A percentile compares a stretch with the other conserved stretches of the same genome.
These are phyloP conservation scores for Xylaria castorea DNA, from an alignment of 495 filamentous ascomycete genomes.

Conservation along the genomic window DNA sequence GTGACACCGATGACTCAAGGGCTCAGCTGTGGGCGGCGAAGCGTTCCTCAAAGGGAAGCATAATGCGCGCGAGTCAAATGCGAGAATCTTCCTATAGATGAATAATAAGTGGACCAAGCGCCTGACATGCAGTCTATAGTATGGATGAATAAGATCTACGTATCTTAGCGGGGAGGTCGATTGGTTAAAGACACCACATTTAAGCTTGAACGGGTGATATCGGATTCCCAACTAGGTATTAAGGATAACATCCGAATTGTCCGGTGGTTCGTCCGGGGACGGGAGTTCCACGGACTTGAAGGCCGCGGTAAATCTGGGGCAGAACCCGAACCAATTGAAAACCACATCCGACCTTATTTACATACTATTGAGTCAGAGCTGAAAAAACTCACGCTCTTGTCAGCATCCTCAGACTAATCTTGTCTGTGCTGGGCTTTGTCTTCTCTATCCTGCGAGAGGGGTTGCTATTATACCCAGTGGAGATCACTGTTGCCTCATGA, in stretches of 20 bases:
- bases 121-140: not conserved
- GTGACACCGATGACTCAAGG: not conserved
- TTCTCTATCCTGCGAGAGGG: not conserved
- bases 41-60: not conserved
- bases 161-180: not conserved
- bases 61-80: conserved; percentile 12
- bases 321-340: not conserved
- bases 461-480: not conserved
- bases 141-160: not conserved
- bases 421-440: not conserved
- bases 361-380: not conserved
- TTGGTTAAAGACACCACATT: not conserved
- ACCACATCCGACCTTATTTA: not conserved
- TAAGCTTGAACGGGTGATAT: not conserved
- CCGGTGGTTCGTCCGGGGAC: not conserved
- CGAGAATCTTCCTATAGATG: not conserved
- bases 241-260: not conserved
- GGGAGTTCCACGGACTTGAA: not conserved
- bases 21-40: not conserved
- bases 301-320: not conserved
- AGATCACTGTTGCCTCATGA: not conserved
- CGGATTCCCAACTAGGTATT: not conserved
- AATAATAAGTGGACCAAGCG: not conserved
- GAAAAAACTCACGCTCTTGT: not conserved
- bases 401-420: not conserved